A percentile compares a stretch with the other conserved stretches of the same genome.
Conservation (phyloP, 2,329 filamentous ascomycete genomes). For the Hypoxylon sp. region DNA sequence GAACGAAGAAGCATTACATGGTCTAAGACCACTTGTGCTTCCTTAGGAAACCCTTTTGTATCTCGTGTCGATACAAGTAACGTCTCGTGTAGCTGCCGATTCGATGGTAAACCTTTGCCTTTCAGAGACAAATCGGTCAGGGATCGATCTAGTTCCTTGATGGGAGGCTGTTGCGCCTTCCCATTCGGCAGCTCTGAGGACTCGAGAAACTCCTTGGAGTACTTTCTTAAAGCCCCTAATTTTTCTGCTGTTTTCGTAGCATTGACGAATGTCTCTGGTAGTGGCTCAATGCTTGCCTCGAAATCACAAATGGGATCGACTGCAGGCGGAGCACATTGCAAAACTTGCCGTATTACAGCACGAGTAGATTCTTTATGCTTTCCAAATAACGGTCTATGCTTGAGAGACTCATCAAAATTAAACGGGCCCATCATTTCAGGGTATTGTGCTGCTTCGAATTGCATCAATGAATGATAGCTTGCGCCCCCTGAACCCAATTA, state of each 20-base stretch:
- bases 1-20: conserved; percentile 72
- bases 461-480: conserved; percentile 69
- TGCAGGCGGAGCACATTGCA: conserved; percentile 56
- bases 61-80: conserved; percentile 63
- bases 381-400: conserved; percentile 71
- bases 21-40: conserved; percentile 68
- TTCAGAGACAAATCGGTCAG: conserved; percentile 58
- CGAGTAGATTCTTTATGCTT: conserved; percentile 62
- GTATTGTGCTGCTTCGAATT: conserved; percentile 69
- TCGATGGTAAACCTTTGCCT: conserved; percentile 60
- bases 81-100: conserved; percentile 71
- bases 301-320: conserved; percentile 57
- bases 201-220: conserved; percentile 49
- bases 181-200: conserved; percentile 36
- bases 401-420: conserved; percentile 67
- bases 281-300: conserved; percentile 53
- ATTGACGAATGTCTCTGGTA: conserved; percentile 61
- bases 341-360: conserved; percentile 59
- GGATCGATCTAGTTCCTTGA: conserved; percentile 52
- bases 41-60: conserved; percentile 63
- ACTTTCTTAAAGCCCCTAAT: conserved; percentile 62
- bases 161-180: conserved; percentile 30
- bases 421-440: conserved; percentile 68
- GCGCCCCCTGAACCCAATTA: conserved; percentile 61
- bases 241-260: conserved; percentile 64